Base-by-base conservation (phyloP, 345 rosid genomes). In the Rhizophora mangle region DNA sequence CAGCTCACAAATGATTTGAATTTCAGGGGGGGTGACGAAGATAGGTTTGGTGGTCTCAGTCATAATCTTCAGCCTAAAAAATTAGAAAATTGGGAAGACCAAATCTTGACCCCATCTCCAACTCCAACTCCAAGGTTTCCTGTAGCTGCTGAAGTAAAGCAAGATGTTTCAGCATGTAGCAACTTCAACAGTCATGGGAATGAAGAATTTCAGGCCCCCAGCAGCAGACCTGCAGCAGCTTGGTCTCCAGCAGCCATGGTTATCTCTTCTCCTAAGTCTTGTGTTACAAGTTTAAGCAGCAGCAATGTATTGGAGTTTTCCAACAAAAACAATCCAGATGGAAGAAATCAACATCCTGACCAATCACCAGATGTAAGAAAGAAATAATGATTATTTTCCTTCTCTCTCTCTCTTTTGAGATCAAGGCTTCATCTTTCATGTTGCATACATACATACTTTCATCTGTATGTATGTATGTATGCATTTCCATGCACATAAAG, bases 251-350 rank as follows among this genome's bases (percentile, higher is more conserved):
- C 53, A 62, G 64, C 63, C 61, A 32, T 66, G 34, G 58, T 83
- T 26, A 78, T 76, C 61, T 80, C 84, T 58, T 83, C 88, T 11
- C 84, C 84, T 21, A 76, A 82, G 80, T 78, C 82, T 43, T 78
- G 83, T 79, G 81, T 78, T 43, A 80, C 83, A 21, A 82, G 71
- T 70, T 52, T 70, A 64, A 71, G 75, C 64, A 76, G 58, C 55
- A 80, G 54, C 60, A 80, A 69, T 63, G 72, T 80, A 20, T 64
- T 82, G 19, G 83, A 85, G 64, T 85, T 85, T 75, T 78, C 86
- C 56, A 66, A 69, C 43, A 84, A 47, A 58, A 62, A 68, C 65
- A 74, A 70, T 22, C 74, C 77, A 31, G 82, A 85, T 84, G 88
- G 74, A 74, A 66, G 26, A 59, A 32, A 29, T 20, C 49, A 54